phyloP scores from a whole-genome alignment of 257 asterid genomes.

The Avicennia marina region DNA sequence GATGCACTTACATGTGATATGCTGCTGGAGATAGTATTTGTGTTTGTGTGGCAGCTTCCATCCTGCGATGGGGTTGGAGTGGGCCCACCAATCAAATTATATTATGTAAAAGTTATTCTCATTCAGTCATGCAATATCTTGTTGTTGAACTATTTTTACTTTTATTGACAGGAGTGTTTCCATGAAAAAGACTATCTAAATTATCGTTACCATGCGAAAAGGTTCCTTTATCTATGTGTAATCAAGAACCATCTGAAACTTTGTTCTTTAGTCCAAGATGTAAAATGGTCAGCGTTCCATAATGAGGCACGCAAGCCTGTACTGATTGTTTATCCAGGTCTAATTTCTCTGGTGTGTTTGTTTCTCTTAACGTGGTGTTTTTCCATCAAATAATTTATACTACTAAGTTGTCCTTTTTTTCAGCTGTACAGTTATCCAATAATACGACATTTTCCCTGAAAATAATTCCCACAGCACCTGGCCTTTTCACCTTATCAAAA shows the following conservation, averaged over 20 bases:
- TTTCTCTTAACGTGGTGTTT: constrained; percentile 4
- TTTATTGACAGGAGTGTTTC: constrained; percentile 77
- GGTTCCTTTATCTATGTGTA: constrained; percentile 83
- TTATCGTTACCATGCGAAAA: constrained; percentile 88
- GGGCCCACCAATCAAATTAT: background rate
- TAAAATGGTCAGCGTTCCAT: constrained; percentile 73
- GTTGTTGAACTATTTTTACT: background rate
- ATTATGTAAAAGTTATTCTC: constrained; percentile 8
- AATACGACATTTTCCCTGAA: constrained; percentile 48
- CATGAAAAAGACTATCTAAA: constrained; percentile 90
- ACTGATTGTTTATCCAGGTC: constrained; percentile 79
- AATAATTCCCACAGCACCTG: constrained; percentile 83
- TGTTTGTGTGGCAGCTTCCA: background rate
- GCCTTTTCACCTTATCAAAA: constrained; percentile 61
- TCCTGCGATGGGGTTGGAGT: background rate
- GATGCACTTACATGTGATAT: background rate
- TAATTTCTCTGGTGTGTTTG: background rate
- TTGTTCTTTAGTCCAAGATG: constrained; percentile 42
- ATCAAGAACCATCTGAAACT: constrained; percentile 59
- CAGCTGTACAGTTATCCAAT: constrained; percentile 51
- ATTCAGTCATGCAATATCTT: constrained; percentile 9
- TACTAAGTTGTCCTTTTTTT: constrained; percentile 14
- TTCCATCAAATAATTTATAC: constrained; percentile 9
- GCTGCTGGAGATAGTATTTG: background rate
- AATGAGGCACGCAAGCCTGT: constrained; percentile 95